These are phyloP conservation scores for Leccinum variabile DNA, from an alignment of 1,284 basidiomycete species.

Conservation along the genomic window DNA sequence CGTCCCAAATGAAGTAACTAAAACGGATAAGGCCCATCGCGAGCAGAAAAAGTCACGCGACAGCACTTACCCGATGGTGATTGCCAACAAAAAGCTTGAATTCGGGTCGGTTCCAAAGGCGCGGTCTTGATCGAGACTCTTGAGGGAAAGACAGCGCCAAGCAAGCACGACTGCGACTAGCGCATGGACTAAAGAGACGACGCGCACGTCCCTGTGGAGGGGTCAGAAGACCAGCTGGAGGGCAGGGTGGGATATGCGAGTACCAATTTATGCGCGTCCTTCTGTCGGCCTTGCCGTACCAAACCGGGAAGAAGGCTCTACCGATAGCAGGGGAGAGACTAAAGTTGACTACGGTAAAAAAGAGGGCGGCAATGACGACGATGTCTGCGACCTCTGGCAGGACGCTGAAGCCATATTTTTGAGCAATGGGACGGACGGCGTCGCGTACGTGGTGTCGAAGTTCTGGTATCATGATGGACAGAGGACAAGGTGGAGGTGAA, in stretches of 20 bases:
- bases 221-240: slow-evolving; percentile 5
- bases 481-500: background rate
- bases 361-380: slow-evolving; percentile 58
- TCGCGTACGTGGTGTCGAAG: slow-evolving; percentile 32
- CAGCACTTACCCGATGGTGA: slow-evolving; percentile 47
- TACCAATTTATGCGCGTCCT: slow-evolving; percentile 57
- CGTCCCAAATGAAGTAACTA: slow-evolving; percentile 59
- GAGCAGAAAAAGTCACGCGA: background rate
- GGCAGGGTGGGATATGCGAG: background rate
- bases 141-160: slow-evolving; percentile 38
- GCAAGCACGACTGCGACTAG: slow-evolving; percentile 46
- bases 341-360: slow-evolving; percentile 50
- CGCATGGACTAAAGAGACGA: slow-evolving; percentile 52
- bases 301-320: slow-evolving; percentile 40
- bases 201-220: slow-evolving; percentile 48
- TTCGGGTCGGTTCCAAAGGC: slow-evolving; percentile 49
- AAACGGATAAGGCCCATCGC: background rate
- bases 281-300: slow-evolving; percentile 44
- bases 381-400: slow-evolving; percentile 66
- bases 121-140: slow-evolving; percentile 42
- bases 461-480: slow-evolving; percentile 30
- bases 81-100: slow-evolving; percentile 40
- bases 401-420: slow-evolving; percentile 28
- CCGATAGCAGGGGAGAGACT: slow-evolving; percentile 51
- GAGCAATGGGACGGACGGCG: slow-evolving; percentile 24